Evolutionary conservation across 306 rosid genomes (phyloP).

Genomic region (Geum urbanum): DNA sequence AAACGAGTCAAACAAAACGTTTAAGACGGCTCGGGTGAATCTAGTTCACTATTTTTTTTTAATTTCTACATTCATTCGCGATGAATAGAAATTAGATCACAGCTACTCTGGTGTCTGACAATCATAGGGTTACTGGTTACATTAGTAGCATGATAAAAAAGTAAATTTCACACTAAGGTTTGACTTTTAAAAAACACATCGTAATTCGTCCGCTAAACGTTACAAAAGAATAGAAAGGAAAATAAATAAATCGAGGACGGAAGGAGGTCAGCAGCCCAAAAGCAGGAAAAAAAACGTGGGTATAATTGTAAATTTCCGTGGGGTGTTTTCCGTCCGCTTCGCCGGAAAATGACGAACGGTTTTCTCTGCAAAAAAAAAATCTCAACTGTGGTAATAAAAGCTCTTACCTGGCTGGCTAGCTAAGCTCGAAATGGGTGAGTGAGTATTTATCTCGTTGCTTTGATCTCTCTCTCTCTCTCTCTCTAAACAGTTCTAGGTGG

Average conservation of each 20-base stretch:
- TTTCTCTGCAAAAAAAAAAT: not conserved
- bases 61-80: too few species aligned
- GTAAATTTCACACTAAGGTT: constrained; percentile 11
- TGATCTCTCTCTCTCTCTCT: constrained; percentile 24
- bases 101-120: too few species aligned
- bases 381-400: constrained; percentile 30
- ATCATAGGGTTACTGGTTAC: too few species aligned
- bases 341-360: constrained; percentile 21
- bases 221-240: constrained; percentile 11
- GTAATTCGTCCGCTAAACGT: constrained; percentile 19
- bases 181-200: constrained; percentile 37
- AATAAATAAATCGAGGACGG: not conserved
- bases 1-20: too few species aligned
- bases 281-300: constrained; percentile 2
- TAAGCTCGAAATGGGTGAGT: constrained; percentile 33
- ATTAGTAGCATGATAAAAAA: not conserved
- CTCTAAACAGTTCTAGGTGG: constrained; percentile 7
- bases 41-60: too few species aligned
- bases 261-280: constrained; percentile 18
- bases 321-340: not conserved
- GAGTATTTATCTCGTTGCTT: constrained; percentile 31
- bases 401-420: constrained; percentile 33
- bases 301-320: constrained; percentile 19
- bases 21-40: too few species aligned
- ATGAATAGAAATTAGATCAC: too few species aligned